Conservation (phyloP, 2,329 filamentous ascomycete species). For the Arthrobotrys pseudoclavata region DNA sequence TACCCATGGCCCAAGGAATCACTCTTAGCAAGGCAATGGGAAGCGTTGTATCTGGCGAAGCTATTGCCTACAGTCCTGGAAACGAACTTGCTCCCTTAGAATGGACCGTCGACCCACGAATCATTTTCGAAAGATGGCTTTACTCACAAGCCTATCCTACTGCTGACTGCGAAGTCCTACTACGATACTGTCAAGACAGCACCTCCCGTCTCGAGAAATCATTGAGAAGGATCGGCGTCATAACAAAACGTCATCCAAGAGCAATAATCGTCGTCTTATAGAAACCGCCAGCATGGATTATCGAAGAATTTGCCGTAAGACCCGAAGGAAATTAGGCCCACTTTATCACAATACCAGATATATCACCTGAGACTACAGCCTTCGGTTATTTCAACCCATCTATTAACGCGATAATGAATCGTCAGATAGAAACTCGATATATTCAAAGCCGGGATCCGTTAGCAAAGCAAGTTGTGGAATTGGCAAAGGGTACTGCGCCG, state of each 20-base stretch:
- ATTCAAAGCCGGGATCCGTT: conserved; percentile 17
- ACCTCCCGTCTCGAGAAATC: background rate
- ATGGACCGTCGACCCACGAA: conserved; percentile 40
- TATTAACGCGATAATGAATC: conserved; percentile 6
- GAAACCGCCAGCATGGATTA: conserved; percentile 39
- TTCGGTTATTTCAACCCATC: conserved; percentile 20
- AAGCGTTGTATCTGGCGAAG: conserved; percentile 34
- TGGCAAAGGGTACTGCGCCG: background rate
- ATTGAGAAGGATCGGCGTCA: conserved; percentile 11
- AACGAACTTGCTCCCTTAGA: conserved; percentile 13
- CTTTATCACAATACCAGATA: conserved; percentile 40
- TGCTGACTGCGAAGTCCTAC: conserved; percentile 1
- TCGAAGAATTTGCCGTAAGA: conserved; percentile 42
- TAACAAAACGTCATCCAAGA: conserved; percentile 17
- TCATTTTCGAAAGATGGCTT: conserved; percentile 47
- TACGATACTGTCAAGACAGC: conserved; percentile 30
- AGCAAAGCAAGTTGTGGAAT: background rate
- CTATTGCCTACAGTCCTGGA: conserved; percentile 16
- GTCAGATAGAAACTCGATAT: background rate
- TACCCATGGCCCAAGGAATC: conserved; percentile 38
- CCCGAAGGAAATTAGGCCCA: conserved; percentile 47
- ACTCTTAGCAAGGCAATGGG: conserved; percentile 43
- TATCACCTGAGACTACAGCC: conserved; percentile 29
- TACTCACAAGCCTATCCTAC: conserved; percentile 25
- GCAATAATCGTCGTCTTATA: conserved; percentile 39